phyloP scores from a whole-genome alignment of 1,284 basidiomycete genomes.

The Cryptococcus sp. region DNA sequence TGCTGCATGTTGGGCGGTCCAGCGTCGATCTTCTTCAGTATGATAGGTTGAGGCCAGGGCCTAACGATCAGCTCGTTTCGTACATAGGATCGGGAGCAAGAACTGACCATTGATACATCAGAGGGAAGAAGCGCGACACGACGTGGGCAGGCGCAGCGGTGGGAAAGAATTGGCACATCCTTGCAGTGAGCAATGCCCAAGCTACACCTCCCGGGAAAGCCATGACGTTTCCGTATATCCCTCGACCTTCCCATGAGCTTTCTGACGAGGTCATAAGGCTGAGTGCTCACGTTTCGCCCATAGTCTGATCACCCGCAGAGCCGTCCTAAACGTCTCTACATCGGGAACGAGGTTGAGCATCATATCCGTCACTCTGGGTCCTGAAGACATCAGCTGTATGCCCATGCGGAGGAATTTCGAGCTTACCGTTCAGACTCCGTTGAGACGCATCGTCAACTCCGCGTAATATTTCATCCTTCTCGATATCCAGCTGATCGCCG shows the following conservation, averaged over 20 bases:
- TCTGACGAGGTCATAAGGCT: not conserved
- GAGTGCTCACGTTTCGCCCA: conserved; percentile 81
- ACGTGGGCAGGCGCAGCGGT: conserved; percentile 91
- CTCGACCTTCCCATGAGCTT: conserved; percentile 58
- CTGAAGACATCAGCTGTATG: no score
- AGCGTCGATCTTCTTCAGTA: conserved; percentile 93
- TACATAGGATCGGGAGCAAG: not conserved
- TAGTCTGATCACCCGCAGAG: conserved; percentile 90
- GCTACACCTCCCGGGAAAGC: conserved; percentile 98
- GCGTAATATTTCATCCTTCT: conserved; percentile 84
- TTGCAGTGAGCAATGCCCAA: conserved; percentile 96
- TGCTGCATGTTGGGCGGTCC: conserved; percentile 74
- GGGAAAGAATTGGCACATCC: conserved; percentile 98
- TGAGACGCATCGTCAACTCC: conserved; percentile 94
- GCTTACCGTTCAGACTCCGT: conserved; percentile 84
- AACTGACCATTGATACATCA: conserved; percentile 88
- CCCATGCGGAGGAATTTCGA: no score
- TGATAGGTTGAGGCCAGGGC: conserved; percentile 96
- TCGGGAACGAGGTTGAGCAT: conserved; percentile 93
- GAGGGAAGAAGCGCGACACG: conserved; percentile 93
- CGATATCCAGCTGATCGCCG: conserved; percentile 82
- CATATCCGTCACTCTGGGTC: conserved; percentile 93
- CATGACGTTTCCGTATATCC: conserved; percentile 97
- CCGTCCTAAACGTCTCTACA: conserved; percentile 87
- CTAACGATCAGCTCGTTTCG: conserved; percentile 47